These are phyloP conservation scores for Fusarium zealandicum DNA, from an alignment of 2,329 filamentous ascomycete species.

Conservation along the genomic window DNA sequence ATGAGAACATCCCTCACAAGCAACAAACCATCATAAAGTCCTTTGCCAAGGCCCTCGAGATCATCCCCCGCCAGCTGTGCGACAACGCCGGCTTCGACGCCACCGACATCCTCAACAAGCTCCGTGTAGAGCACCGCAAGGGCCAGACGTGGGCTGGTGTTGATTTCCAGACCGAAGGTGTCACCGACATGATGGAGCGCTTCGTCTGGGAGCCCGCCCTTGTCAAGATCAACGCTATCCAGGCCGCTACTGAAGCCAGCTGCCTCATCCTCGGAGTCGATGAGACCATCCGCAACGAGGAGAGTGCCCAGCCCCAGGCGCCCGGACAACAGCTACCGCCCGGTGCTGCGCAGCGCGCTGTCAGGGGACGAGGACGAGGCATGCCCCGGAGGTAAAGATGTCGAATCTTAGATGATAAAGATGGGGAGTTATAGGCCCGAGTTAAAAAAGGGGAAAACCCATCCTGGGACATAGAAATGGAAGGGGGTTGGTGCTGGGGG, in stretches of 20 bases:
- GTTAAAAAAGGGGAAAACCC: constrained; percentile 22
- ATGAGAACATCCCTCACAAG: constrained; percentile 91
- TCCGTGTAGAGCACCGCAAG: constrained; percentile 95
- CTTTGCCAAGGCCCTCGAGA: constrained; percentile 95
- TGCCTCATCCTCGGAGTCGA: constrained; percentile 96
- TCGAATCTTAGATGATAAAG: constrained; percentile 26
- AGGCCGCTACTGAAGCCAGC: constrained; percentile 92
- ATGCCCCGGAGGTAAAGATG: constrained; percentile 79
- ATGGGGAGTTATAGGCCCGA: constrained; percentile 30
- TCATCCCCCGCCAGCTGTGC: constrained; percentile 95
- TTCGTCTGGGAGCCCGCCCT: constrained; percentile 98
- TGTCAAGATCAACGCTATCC: constrained; percentile 96
- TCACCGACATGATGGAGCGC: constrained; percentile 90
- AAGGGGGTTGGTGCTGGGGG: constrained; percentile 23
- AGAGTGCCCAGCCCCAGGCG: constrained; percentile 83
- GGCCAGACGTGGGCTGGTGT: constrained; percentile 94
- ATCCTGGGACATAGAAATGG: constrained; percentile 32
- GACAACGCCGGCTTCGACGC: constrained; percentile 99
- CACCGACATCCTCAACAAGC: constrained; percentile 94
- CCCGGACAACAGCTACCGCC: constrained; percentile 75
- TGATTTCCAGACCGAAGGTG: constrained; percentile 91
- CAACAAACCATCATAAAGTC: constrained; percentile 98
- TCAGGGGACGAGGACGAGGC: constrained; percentile 82
- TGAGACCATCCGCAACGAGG: constrained; percentile 98
- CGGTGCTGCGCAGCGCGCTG: constrained; percentile 85